Evolutionary conservation across 192 early-diverging fungal species (phyloP), one percentile per base, ranked within the genome.

Genomic region (Powellomyces hirtus): DNA sequence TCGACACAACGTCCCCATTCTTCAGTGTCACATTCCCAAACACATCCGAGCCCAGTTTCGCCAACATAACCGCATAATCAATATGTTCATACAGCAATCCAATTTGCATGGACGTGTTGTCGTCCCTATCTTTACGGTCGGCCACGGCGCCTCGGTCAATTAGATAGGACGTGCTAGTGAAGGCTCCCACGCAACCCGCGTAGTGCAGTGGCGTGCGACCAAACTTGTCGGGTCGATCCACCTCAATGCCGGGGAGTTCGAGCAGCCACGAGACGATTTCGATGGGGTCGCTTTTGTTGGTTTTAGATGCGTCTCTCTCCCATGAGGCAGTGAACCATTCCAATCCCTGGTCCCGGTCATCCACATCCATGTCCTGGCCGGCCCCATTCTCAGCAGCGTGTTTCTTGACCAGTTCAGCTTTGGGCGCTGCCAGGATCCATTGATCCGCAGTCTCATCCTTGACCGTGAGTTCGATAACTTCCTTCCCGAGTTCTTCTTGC

Each of bases 191-290:
- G 22, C 64, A 46, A 4, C 71, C 81, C 26, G 84, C 82, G 56
- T 86, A 86, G 62, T 86, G 84, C 24, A 86, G 62, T 13, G 82
- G 78, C 0, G 77, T 81, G 24, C 84, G 38, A 1, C 84, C 84
- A 66, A 86, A 83, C 56, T 58, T 58, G 64, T 86, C 84, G 4
- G 42, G 53, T 6, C 68, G 18, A 40, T 84, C 77, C 3, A 70
- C 45, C 38, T 71, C 18, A 13, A 81, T 68, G 14, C 57, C 35
- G 18, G 58, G 36, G 8, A 61, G 38, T n/a, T 35, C 40, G 6
- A 68, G 55, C n/a, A 86, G 38, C 24, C 64, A 81, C 13, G 62
- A 74, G 4, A 86, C 55, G 35, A 84, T 78, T 49, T 84, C 78
- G 31, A 86, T 72, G 33, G 79, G 82, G 68, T 86, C 84, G n/a